Base-by-base conservation (phyloP, 495 filamentous ascomycete species). In the Neurospora sp. region DNA sequence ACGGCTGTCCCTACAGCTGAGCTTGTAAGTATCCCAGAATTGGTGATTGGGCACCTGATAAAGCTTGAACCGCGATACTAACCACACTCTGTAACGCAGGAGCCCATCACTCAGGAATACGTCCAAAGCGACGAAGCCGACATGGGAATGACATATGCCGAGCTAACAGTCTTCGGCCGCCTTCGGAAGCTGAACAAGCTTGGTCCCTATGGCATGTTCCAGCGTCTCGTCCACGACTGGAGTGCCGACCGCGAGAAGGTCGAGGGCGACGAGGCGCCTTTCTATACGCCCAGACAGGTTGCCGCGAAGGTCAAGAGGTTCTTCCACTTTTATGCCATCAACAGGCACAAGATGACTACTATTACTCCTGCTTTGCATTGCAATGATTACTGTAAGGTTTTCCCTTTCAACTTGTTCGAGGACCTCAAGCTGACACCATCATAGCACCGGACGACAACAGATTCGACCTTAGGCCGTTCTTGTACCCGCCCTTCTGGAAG, bases 1-100 rank as follows among this genome's bases (percentile, higher is more conserved):
- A 82, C 85, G 18, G 94, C 94, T 4, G 85, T 87, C 0, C 94
- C 94, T 0, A 96, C 93, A 4, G 94, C 93, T 1, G 94, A 97
- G 79, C 86, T 97, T 0, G 31, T 31, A 31, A 31, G 31, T 31
- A n/a, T n/a, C n/a, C n/a, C n/a, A n/a, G n/a, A n/a, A n/a, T n/a
- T n/a, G n/a, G n/a, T n/a, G n/a, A n/a, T n/a, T n/a, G n/a, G n/a
- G n/a, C n/a, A n/a, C n/a, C n/a, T n/a, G n/a, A n/a, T n/a, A n/a
- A n/a, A n/a, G n/a, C n/a, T n/a, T n/a, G n/a, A n/a, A n/a, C n/a
- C n/a, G n/a, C n/a, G n/a, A n/a, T n/a, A n/a, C 62, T 74, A n/a
- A 74, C 27, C 23, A n/a, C 3, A 2, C 5, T 14, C 70, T 37
- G 8, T 31, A 20, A n/a, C 20, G 0, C 3, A 76, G 74, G 92